These are phyloP conservation scores for Solanum bulbocastanum DNA, from an alignment of 257 asterid genomes.

Conservation along the genomic window DNA sequence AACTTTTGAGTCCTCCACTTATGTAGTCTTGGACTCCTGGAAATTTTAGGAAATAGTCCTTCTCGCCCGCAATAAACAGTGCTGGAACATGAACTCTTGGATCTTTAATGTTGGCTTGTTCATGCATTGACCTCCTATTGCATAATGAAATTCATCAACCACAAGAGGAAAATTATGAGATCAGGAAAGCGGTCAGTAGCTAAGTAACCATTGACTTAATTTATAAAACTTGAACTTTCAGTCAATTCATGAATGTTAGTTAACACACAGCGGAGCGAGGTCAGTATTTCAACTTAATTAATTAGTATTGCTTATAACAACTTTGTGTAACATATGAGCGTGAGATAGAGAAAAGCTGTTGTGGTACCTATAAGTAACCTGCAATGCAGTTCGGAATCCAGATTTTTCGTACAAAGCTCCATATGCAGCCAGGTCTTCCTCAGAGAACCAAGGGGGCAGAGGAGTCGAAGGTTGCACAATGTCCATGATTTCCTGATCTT, in stretches of 20 bases:
- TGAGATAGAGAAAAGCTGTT: neutral
- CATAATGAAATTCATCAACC: neutral
- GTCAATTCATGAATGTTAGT: neutral
- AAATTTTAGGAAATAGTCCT: conserved; percentile 46
- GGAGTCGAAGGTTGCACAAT: conserved; percentile 52
- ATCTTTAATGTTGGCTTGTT: conserved; percentile 7
- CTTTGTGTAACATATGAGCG: neutral
- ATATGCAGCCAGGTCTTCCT: conserved; percentile 52
- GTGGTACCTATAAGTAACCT: conserved; percentile 57
- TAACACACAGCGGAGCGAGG: neutral
- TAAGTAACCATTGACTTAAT: neutral
- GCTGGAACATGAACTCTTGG: conserved; percentile 50
- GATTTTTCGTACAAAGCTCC: conserved; percentile 60
- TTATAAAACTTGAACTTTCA: neutral
- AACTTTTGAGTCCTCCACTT: conserved; percentile 26
- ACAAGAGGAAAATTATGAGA: neutral
- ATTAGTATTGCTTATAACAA: neutral
- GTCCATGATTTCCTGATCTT: conserved; percentile 74
- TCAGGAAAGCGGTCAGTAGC: neutral
- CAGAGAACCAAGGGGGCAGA: conserved; percentile 62
- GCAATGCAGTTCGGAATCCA: conserved; percentile 56
- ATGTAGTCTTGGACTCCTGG: conserved; percentile 63
- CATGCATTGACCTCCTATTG: neutral
- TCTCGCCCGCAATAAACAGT: conserved; percentile 64
- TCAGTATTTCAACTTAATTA: neutral